Percentiles rank a stretch among this genome's conserved stretches.
Evolutionary conservation across 2,329 filamentous ascomycete species (phyloP).

Genomic region (Aureobasidium subglaciale): DNA sequence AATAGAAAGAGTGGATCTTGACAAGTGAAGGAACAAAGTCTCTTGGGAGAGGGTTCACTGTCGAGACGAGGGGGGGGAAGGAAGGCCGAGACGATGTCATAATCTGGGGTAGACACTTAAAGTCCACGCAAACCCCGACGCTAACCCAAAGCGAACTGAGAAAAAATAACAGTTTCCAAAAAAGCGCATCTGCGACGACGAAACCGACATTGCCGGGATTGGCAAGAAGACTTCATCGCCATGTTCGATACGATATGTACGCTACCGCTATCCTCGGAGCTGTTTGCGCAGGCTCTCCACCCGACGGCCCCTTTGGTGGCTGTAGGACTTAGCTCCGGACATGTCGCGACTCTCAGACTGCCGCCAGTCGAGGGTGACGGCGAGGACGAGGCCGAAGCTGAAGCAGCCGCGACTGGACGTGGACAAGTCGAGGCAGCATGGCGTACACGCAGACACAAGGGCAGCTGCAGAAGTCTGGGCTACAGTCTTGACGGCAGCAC

Average conservation of each 20-base stretch:
- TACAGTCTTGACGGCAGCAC: conserved; percentile 73
- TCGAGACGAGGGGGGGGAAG: conserved; percentile 2
- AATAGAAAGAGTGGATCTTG: conserved; percentile 7
- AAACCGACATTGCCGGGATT: conserved; percentile 1
- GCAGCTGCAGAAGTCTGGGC: conserved; percentile 75
- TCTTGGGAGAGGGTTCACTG: conserved; percentile 1
- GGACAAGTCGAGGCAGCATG: conserved; percentile 76
- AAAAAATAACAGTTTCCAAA: conserved; percentile 11
- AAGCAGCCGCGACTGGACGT: conserved; percentile 52
- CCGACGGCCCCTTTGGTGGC: conserved; percentile 77
- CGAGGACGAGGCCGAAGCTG: conserved; percentile 41
- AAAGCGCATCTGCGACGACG: background rate
- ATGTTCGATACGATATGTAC: conserved; percentile 94
- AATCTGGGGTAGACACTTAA: conserved; percentile 2
- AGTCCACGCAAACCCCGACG: background rate
- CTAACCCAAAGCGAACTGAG: background rate
- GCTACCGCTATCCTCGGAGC: conserved; percentile 73
- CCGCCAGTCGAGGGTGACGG: conserved; percentile 48
- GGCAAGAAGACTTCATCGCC: conserved; percentile 7
- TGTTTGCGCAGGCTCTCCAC: conserved; percentile 85
- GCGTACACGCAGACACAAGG: conserved; percentile 86
- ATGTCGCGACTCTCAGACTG: conserved; percentile 77
- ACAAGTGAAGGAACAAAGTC: background rate
- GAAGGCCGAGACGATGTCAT: conserved; percentile 6
- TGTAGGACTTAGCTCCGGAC: conserved; percentile 75